These are phyloP conservation scores for Paecilomyces sp. DNA, from an alignment of 2,329 filamentous ascomycete species.

Conservation along the genomic window DNA sequence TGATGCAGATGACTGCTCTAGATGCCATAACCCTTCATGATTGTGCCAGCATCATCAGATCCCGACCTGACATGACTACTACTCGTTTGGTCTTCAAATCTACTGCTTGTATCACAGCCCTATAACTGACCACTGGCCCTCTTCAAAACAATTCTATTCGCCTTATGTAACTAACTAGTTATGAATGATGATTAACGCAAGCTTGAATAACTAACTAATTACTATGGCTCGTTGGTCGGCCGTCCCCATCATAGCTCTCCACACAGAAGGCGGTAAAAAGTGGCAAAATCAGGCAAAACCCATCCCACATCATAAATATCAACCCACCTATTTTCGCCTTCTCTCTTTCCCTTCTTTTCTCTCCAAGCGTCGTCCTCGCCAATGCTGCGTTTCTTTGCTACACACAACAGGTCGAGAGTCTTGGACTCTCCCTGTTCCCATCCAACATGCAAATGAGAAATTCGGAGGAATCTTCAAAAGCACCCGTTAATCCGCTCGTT, in stretches of 20 bases:
- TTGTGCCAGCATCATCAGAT: too few species aligned
- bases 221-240: too few species aligned
- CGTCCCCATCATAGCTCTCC: not conserved
- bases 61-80: too few species aligned
- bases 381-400: conserved; percentile 96
- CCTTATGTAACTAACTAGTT: too few species aligned
- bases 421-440: conserved; percentile 17
- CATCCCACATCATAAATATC: conserved; percentile 3
- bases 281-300: conserved; percentile 4
- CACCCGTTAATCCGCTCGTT: conserved; percentile 36
- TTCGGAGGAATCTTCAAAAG: conserved; percentile 91
- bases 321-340: not conserved
- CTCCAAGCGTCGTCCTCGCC: conserved; percentile 71
- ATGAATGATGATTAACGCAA: too few species aligned
- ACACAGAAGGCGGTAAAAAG: not conserved
- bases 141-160: too few species aligned
- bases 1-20: too few species aligned
- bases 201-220: too few species aligned
- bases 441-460: conserved; percentile 78
- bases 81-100: too few species aligned
- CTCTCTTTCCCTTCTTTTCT: conserved; percentile 28
- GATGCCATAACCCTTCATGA: too few species aligned
- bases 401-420: conserved; percentile 53
- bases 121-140: too few species aligned
- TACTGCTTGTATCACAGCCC: too few species aligned